These are phyloP conservation scores for Camellia lanceoleosa DNA, from an alignment of 148 eudicot species.

Conservation along the genomic window DNA sequence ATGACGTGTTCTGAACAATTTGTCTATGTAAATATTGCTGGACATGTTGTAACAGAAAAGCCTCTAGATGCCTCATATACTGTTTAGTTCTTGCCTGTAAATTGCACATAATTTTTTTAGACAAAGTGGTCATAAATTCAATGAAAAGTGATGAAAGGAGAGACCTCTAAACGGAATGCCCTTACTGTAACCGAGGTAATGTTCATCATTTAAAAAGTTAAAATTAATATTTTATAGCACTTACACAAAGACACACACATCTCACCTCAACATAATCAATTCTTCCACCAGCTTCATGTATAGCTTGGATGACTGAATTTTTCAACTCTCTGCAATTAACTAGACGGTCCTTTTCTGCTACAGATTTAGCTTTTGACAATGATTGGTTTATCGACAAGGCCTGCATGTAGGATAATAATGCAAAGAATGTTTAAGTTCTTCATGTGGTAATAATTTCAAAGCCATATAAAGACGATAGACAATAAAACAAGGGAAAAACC, in stretches of 20 bases:
- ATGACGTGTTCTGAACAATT: not conserved
- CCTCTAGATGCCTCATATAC: not conserved
- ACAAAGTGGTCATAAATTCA: too few relatives aligned
- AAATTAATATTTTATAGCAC: not conserved
- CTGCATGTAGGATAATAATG: conserved; percentile 29
- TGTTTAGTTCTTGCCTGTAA: not conserved
- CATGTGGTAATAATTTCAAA: too few relatives aligned
- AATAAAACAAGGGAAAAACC: too few relatives aligned
- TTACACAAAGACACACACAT: not conserved
- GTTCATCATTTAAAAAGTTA: not conserved
- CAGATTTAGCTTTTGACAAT: conserved; percentile 57
- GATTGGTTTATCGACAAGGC: conserved; percentile 84
- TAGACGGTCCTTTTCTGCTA: conserved; percentile 49
- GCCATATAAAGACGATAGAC: too few relatives aligned
- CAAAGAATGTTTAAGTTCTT: not conserved
- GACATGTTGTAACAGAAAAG: too few relatives aligned
- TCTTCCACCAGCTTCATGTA: conserved; percentile 74
- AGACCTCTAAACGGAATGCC: too few relatives aligned
- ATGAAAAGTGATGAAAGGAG: not conserved
- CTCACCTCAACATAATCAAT: conserved; percentile 91
- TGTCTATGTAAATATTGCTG: too few relatives aligned
- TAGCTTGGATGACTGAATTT: conserved; percentile 47
- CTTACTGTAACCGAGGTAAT: too few relatives aligned
- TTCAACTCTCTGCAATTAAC: conserved; percentile 48
- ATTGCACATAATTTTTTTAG: not conserved